phyloP scores from a whole-genome alignment of 139 green algal genomes.

The Pycnococcus provasolii region DNA sequence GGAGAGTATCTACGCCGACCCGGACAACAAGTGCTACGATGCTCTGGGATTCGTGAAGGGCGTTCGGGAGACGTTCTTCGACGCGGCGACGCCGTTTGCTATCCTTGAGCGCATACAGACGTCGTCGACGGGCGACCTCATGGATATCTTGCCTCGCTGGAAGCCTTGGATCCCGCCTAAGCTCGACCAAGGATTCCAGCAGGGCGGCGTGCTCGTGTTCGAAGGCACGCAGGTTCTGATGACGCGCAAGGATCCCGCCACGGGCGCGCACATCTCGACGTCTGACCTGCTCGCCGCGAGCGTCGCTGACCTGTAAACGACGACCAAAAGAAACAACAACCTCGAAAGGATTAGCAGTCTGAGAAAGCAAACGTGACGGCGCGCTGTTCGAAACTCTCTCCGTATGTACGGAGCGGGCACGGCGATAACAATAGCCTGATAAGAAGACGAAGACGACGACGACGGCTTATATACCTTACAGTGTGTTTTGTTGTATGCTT shows the following conservation, averaged over 20 bases:
- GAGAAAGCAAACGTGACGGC: no score
- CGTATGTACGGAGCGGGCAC: no score
- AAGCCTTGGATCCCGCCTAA: constrained; percentile 63
- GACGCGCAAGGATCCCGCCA: constrained; percentile 54
- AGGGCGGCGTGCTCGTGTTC: constrained; percentile 66
- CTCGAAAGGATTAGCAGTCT: no score
- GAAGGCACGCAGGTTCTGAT: constrained; percentile 44
- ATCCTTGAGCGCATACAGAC: constrained; percentile 40
- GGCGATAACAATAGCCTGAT: no score
- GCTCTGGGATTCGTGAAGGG: constrained; percentile 54
- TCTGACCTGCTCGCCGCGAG: no score
- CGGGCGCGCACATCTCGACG: constrained; percentile 38
- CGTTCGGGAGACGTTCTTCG: constrained; percentile 38
- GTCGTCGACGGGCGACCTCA: constrained; percentile 41
- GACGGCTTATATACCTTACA: no score
- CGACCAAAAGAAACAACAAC: no score
- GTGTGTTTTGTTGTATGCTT: no score
- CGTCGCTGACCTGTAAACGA: no score
- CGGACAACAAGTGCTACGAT: constrained; percentile 55
- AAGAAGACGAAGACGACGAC: no score
- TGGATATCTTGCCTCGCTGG: constrained; percentile 47
- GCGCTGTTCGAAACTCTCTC: no score
- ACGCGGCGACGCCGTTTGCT: constrained; percentile 42
- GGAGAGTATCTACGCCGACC: constrained; percentile 65
- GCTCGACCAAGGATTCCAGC: constrained; percentile 29